Evolutionary conservation across 2,329 filamentous ascomycete species (phyloP), one percentile per base, ranked within the genome.

Genomic region (Curvularia sp.): DNA sequence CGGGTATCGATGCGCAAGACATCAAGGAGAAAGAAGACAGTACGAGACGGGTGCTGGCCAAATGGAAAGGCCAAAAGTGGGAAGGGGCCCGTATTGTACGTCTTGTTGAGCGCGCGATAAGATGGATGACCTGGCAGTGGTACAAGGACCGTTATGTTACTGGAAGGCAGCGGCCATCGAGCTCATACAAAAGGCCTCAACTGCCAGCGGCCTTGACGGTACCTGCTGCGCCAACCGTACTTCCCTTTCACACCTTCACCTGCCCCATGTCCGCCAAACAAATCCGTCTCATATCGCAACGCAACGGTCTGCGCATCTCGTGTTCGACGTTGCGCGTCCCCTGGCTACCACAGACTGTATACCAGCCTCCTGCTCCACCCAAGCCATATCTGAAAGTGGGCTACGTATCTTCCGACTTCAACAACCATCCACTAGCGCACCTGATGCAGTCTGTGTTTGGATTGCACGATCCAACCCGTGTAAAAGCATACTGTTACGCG

Each of bases 391-490:
- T 99, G n/a, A 94, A 92, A 66, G 87, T 99, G 59, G 95, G 95
- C 46, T 99, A 99, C 75, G 88, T 99, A 36, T 98, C 95, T 3
- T 98, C 95, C 0, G 95, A 99, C 78, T 99, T 99, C 79, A 99
- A 99, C 74, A 99, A 99, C 69, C 95, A 99, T 74, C 95, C 95
- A 3, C 81, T 99, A 32, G 95, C 95, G 23, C 95, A 99, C 79
- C 78, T 99, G 54, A 99, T 99, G 95, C 95, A 99, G 79, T 98
- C 95, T 1, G 93, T 98, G 5, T 99, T 99, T 78, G 95, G 95
- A 0, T 83, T 98, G 57, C 95, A 99, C 73, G 82, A 97, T 68
- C 83, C 83, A 0, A 78, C 76, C 23, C 87, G 89, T 25, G 91
- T 92, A 15, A 91, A 89, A 67, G 94, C 95, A 0, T 93, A 93